Conservation (phyloP, 2,329 filamentous ascomycete species). For the Ophiostoma triangulosporum region DNA sequence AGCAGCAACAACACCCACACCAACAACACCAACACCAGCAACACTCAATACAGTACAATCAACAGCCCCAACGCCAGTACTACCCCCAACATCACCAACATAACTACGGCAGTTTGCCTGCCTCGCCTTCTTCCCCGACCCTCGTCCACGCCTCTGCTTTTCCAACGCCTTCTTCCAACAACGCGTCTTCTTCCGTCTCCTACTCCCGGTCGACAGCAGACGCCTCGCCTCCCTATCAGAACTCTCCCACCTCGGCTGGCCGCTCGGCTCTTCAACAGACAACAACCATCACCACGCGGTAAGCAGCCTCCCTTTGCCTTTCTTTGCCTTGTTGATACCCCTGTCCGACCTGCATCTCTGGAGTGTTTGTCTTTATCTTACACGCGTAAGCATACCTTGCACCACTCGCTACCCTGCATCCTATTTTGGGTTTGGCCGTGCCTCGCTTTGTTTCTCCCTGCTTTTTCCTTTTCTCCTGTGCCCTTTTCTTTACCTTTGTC, state of each 20-base stretch:
- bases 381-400: not conserved
- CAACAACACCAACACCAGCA: not conserved
- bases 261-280: slow-evolving; percentile 9
- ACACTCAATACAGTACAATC: not conserved
- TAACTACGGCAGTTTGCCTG: slow-evolving; percentile 8
- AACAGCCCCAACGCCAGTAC: slow-evolving; percentile 1
- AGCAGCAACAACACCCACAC: not conserved
- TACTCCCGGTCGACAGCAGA: slow-evolving; percentile 2
- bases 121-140: slow-evolving; percentile 13
- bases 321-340: not conserved
- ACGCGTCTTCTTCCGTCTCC: slow-evolving; percentile 1
- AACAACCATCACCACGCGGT: slow-evolving; percentile 14
- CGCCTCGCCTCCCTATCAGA: not conserved
- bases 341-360: slow-evolving; percentile 6
- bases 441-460: not conserved
- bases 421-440: slow-evolving; percentile 1
- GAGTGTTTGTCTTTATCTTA: not conserved
- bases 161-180: slow-evolving; percentile 2
- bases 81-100: slow-evolving; percentile 4
- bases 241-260: slow-evolving; percentile 8
- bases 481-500: not conserved
- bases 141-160: slow-evolving; percentile 7
- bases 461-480: not conserved
- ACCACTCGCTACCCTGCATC: not conserved
- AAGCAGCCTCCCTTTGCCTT: slow-evolving; percentile 6